Base-by-base conservation (phyloP, 129 eudicot genomes). In the Ambrosia artemisiifolia region DNA sequence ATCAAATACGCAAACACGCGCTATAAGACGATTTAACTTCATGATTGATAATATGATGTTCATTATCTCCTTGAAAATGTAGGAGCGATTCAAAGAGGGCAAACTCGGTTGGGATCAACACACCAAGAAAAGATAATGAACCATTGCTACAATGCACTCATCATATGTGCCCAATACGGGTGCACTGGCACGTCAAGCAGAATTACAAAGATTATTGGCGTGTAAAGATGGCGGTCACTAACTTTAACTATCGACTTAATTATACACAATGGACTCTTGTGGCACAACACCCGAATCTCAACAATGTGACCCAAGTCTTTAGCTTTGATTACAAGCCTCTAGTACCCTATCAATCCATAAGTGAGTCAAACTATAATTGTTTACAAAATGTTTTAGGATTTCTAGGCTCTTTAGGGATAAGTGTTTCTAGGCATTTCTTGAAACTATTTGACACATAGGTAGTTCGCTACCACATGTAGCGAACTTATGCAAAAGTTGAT, bases 141-240 rank as follows among this genome's bases (percentile, higher is more conserved):
- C 91, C 96, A 13, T 33, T 87, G 24, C 85, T 90, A 30, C 96
- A 90, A 74, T 90, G 96, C 85, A 90, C 96, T 10, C 93, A 81
- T 60, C 96, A 90, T 70, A 90, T 90, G 96, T 90, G 96, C 63
- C 96, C 96, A 1, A 83, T 90, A 34, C 87, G 96, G 1, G 96
- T 90, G 34, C 96, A 90, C 54, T 90, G 96, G 96, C 96, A 90
- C 51, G 82, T 90, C 8, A 90, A 90, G 83, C 71, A 85, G 65
- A 90, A 90, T 76, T 90, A 90, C 67, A 87, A 75, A 66, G 94
- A 90, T 12, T 90, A 90, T 69, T 90, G 96, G 96, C 87, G 96
- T 10, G 85, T 87, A 24, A 90, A 90, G 75, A 79, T 90, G 64
- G 89, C 96, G 0, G 64, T 90, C 11, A 90, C 96, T 3, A 90